Evolutionary conservation across 805 yeast genomes (phyloP).

Genomic region (Teunomyces lycoperdinae): DNA sequence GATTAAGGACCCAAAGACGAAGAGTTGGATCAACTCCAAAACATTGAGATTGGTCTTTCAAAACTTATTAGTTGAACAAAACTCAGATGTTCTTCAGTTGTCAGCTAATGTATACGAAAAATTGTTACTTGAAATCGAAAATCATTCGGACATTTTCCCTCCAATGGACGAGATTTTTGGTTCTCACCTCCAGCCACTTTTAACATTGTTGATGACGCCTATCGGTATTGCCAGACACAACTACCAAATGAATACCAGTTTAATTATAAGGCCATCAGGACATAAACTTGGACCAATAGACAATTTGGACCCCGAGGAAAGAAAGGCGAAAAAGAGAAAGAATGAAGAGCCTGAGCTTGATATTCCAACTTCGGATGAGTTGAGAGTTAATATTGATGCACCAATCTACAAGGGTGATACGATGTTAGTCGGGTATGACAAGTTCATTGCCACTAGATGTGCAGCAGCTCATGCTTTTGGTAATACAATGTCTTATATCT

Average conservation of each 20-base stretch:
- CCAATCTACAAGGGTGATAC: slow-evolving; percentile 92
- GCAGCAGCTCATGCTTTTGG: slow-evolving; percentile 79
- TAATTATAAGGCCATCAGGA: slow-evolving; percentile 80
- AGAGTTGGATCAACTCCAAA: slow-evolving; percentile 76
- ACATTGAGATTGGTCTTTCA: slow-evolving; percentile 78
- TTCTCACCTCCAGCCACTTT: slow-evolving; percentile 56
- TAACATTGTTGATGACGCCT: slow-evolving; percentile 82
- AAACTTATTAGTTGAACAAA: slow-evolving; percentile 86
- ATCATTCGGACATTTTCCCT: slow-evolving; percentile 26
- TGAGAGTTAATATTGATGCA: slow-evolving; percentile 83
- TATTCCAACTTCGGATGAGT: slow-evolving; percentile 49
- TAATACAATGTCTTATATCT: slow-evolving; percentile 50
- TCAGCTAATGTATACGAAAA: slow-evolving; percentile 61
- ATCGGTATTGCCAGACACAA: slow-evolving; percentile 89
- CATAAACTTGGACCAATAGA: slow-evolving; percentile 28
- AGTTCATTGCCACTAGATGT: slow-evolving; percentile 70
- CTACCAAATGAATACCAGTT: slow-evolving; percentile 75
- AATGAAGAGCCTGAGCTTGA: slow-evolving; percentile 11
- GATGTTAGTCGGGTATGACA: slow-evolving; percentile 73
- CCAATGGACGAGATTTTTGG: slow-evolving; percentile 52
- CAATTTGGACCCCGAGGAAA: slow-evolving; percentile 19
- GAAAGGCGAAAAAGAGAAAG: slow-evolving; percentile 51
- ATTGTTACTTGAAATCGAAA: slow-evolving; percentile 47
- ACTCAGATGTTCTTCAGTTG: slow-evolving; percentile 61
- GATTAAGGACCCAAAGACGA: slow-evolving; percentile 47